Percentiles rank a stretch among this genome's conserved stretches.
Evolutionary conservation across 495 filamentous ascomycete species (phyloP).

Genomic region (Letharia lupina): DNA sequence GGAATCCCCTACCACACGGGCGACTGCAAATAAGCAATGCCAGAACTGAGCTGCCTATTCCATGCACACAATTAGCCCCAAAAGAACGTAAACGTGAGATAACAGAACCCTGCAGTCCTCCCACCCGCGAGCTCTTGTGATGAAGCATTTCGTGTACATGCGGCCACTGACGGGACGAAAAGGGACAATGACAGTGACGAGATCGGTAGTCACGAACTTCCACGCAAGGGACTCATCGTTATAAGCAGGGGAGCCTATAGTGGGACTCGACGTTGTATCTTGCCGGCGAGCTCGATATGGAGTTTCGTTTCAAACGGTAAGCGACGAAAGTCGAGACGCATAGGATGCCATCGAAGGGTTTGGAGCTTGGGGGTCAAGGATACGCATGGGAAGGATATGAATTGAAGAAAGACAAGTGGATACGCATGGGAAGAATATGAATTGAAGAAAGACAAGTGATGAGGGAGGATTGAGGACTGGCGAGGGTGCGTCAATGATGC

Average conservation of each 20-base stretch:
- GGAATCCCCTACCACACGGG: neutral
- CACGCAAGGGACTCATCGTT: neutral
- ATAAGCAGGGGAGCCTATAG: neutral
- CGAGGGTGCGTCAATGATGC: neutral
- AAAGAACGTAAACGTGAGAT: too few species aligned
- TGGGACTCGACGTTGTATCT: neutral
- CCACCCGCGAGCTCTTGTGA: conserved; percentile 12
- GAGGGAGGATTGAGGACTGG: neutral
- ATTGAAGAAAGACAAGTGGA: neutral
- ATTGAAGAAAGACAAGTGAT: neutral
- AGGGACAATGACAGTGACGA: neutral
- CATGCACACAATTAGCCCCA: neutral
- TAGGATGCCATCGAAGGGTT: neutral
- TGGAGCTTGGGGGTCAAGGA: neutral
- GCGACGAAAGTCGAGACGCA: neutral
- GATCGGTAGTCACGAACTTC: neutral
- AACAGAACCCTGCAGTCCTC: conserved; percentile 4
- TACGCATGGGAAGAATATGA: neutral
- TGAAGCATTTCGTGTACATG: neutral
- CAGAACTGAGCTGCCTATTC: neutral
- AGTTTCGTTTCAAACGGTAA: neutral
- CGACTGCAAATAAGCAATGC: neutral
- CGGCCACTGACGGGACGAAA: neutral
- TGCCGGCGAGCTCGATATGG: neutral
- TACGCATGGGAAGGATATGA: neutral